phyloP scores from a whole-genome alignment of 805 yeast genomes.

The Nakazawaea wickerhamii region DNA sequence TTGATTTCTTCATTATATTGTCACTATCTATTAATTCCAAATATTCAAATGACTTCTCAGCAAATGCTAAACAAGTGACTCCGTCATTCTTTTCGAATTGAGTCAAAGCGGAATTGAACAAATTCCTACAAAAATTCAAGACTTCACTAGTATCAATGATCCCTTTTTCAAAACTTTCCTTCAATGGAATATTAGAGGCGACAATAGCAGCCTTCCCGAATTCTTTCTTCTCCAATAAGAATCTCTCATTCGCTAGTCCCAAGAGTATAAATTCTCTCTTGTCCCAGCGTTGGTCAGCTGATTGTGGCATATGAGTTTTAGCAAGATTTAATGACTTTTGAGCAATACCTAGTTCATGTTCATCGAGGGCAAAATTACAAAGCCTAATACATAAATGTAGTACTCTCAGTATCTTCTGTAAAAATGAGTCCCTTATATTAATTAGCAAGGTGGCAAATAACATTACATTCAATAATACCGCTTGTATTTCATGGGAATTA shows the following conservation, averaged over 20 bases:
- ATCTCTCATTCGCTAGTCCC: slow-evolving; percentile 27
- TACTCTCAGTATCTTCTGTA: slow-evolving; percentile 23
- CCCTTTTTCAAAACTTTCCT: slow-evolving; percentile 10
- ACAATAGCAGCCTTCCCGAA: slow-evolving; percentile 30
- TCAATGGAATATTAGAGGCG: slow-evolving; percentile 24
- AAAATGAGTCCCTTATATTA: slow-evolving; percentile 25
- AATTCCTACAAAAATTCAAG: slow-evolving; percentile 27
- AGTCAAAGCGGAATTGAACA: slow-evolving; percentile 25
- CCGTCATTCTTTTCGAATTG: slow-evolving; percentile 11
- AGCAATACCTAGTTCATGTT: slow-evolving; percentile 15
- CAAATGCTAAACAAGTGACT: slow-evolving; percentile 15
- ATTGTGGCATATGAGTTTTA: background rate
- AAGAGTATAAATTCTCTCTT: slow-evolving; percentile 22
- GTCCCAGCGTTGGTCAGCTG: background rate
- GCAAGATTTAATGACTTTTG: slow-evolving; percentile 21
- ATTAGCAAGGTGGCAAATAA: slow-evolving; percentile 27
- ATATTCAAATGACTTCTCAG: slow-evolving; percentile 15
- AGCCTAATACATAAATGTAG: slow-evolving; percentile 26
- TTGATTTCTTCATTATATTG: slow-evolving; percentile 16
- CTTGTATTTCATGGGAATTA: slow-evolving; percentile 5
- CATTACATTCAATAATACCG: slow-evolving; percentile 18
- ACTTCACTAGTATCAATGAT: slow-evolving; percentile 16
- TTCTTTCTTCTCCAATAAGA: slow-evolving; percentile 26
- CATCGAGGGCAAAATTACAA: slow-evolving; percentile 26
- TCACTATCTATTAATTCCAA: slow-evolving; percentile 17